Percentiles rank a stretch among this genome's conserved stretches.
These are phyloP conservation scores for Bombardia bombarda DNA, from an alignment of 495 filamentous ascomycete genomes.

Conservation along the genomic window DNA sequence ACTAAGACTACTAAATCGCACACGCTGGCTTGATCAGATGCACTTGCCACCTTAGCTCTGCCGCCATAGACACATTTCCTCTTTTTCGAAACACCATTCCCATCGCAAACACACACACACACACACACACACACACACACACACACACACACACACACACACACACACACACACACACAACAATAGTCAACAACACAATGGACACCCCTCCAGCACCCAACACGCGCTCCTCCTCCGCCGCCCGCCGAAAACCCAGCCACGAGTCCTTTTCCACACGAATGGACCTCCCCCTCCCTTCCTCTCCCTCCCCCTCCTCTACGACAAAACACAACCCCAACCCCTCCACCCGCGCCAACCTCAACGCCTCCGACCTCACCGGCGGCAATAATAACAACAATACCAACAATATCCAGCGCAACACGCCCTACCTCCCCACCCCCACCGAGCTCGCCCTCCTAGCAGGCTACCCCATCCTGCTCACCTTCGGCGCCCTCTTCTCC, in stretches of 20 bases:
- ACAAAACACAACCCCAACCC: neutral
- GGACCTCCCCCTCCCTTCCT: neutral
- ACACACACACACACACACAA: no score
- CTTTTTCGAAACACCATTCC: no score
- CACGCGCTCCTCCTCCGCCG: neutral
- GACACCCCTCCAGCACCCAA: neutral
- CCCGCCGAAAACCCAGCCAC: constrained; percentile 8
- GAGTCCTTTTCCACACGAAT: constrained; percentile 1
- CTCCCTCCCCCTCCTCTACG: constrained; percentile 1
- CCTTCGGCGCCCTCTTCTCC: constrained; percentile 74
- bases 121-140: no score
- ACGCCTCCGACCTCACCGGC: constrained; percentile 3
- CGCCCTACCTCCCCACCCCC: constrained; percentile 51
- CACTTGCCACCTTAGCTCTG: no score
- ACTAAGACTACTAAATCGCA: no score
- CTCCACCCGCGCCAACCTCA: neutral
- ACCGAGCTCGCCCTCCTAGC: constrained; percentile 53
- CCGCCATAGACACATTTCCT: no score
- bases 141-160: no score
- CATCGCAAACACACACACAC: no score
- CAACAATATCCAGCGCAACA: constrained; percentile 18
- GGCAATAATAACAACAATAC: constrained; percentile 4
- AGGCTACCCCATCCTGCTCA: constrained; percentile 68
- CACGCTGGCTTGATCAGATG: no score
- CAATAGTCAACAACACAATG: neutral